Conservation (phyloP, 257 asterid genomes). For the Solanum rostratum region DNA sequence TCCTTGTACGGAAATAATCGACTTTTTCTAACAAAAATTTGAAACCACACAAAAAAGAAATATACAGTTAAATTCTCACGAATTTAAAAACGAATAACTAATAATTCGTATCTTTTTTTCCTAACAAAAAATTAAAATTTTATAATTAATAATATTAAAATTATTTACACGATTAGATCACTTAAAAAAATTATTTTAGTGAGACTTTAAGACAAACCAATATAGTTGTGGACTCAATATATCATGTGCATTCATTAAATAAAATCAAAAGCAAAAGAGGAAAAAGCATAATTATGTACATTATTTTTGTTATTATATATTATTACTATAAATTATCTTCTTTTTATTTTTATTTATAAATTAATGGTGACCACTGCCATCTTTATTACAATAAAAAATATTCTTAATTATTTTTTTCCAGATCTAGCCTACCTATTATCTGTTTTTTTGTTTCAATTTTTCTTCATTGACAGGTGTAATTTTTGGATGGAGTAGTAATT, state of each 20-base stretch:
- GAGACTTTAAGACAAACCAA: slow-evolving; percentile 14
- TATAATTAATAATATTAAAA: neutral
- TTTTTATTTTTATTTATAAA: neutral
- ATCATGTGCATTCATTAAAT: slow-evolving; percentile 12
- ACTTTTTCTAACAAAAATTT: no score
- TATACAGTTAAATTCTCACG: no score
- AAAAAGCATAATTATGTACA: neutral
- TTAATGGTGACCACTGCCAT: neutral
- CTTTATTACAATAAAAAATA: neutral
- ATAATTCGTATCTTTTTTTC: neutral
- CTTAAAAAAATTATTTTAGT: neutral
- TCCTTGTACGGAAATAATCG: no score
- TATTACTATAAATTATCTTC: neutral
- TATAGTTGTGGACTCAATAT: slow-evolving; percentile 5
- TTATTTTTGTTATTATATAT: neutral
- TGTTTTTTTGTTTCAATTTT: neutral
- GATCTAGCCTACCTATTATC: neutral
- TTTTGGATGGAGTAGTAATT: neutral
- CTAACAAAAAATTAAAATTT: neutral
- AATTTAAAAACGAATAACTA: neutral
- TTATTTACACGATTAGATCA: neutral
- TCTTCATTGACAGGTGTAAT: neutral
- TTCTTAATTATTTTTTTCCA: neutral
- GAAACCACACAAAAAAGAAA: no score
- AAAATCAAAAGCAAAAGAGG: neutral